These are phyloP conservation scores for Malania oleifera DNA, from an alignment of 164 flowering plant species.

Conservation along the genomic window DNA sequence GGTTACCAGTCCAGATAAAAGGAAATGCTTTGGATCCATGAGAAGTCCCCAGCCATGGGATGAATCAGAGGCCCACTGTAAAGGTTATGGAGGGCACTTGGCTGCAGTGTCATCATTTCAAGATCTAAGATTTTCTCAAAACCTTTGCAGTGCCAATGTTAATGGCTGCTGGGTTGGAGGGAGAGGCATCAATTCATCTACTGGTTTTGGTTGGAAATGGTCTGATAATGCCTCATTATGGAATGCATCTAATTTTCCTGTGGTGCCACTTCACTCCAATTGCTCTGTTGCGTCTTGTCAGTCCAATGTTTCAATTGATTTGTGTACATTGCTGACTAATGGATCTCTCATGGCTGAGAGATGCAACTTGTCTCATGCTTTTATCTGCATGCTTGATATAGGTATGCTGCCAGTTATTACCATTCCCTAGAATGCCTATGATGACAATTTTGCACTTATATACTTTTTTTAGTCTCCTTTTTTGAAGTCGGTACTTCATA, in stretches of 20 bases:
- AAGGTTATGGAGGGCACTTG: constrained; percentile 47
- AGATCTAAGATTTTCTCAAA: constrained; percentile 49
- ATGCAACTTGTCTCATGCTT: constrained; percentile 58
- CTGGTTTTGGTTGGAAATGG: constrained; percentile 68
- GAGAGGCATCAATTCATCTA: constrained; percentile 27
- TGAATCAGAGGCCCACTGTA: constrained; percentile 51
- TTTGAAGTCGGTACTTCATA: not conserved
- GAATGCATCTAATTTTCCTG: constrained; percentile 46
- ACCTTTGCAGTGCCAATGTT: constrained; percentile 36
- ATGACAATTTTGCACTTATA: not conserved
- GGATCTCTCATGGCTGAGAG: constrained; percentile 39
- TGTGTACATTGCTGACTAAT: constrained; percentile 48
- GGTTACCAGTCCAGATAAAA: constrained; percentile 40
- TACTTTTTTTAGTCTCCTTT: not conserved
- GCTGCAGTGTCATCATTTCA: constrained; percentile 51
- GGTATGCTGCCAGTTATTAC: constrained; percentile 31
- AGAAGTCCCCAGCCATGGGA: constrained; percentile 48
- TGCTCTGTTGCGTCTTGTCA: constrained; percentile 48
- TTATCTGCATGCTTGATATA: constrained; percentile 56
- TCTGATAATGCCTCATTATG: constrained; percentile 53
- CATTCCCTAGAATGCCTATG: not conserved
- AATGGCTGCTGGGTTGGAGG: constrained; percentile 89
- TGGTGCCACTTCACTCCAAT: constrained; percentile 18
- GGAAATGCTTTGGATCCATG: constrained; percentile 43
- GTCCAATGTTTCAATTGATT: constrained; percentile 21